phyloP scores from a whole-genome alignment of 768 basidiomycete species.

The Amanita subjunquillea region DNA sequence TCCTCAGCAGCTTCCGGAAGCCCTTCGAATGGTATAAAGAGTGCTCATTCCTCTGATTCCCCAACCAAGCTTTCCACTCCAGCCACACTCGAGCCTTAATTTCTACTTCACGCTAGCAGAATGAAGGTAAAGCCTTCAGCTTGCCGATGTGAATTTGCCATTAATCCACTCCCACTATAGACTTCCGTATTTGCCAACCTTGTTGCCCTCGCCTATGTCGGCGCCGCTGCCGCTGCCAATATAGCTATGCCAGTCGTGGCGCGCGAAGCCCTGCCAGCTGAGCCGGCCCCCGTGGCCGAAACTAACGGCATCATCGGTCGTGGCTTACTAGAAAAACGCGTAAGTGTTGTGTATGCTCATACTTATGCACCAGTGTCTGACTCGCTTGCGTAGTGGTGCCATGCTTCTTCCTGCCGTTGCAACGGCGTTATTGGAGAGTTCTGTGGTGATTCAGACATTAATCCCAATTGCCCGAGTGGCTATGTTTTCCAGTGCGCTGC shows the following conservation, averaged over 20 bases:
- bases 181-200: constrained; percentile 7
- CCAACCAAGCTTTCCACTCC: no score
- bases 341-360: not conserved
- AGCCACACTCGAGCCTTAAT: not conserved
- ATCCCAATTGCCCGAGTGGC: constrained; percentile 10
- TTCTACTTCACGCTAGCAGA: not conserved
- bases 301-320: not conserved
- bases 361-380: not conserved
- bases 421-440: constrained; percentile 7
- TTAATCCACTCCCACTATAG: constrained; percentile 1
- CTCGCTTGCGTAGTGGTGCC: not conserved
- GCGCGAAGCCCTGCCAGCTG: constrained; percentile 9
- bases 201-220: constrained; percentile 7
- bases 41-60: no score
- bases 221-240: constrained; percentile 7
- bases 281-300: constrained; percentile 7
- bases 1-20: no score
- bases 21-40: no score
- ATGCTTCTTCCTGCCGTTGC: not conserved
- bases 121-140: not conserved
- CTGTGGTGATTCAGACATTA: constrained; percentile 11
- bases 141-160: no score
- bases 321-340: not conserved
- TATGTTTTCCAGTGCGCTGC: constrained; percentile 12
- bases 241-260: constrained; percentile 4